Percentiles rank a stretch among this genome's conserved stretches.
Evolutionary conservation across 371 early-diverging fungal species (phyloP).

Genomic region (Furculomyces boomerangus): DNA sequence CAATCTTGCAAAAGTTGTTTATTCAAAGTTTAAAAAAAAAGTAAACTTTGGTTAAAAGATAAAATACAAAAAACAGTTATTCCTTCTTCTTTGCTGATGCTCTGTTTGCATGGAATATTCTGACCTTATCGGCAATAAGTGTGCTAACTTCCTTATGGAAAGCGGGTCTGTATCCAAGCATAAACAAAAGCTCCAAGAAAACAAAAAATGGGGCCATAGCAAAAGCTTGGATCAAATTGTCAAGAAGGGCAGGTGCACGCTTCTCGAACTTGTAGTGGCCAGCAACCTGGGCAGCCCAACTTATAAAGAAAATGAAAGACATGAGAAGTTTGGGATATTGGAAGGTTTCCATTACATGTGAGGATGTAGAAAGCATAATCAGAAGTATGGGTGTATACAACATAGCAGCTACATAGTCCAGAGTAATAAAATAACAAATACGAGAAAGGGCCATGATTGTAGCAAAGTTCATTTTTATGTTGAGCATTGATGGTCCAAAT

Average conservation of each 20-base stretch:
- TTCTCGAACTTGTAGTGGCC: constrained; percentile 76
- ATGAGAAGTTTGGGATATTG: constrained; percentile 34
- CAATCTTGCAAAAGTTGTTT: too few species aligned
- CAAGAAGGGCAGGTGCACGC: constrained; percentile 73
- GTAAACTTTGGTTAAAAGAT: background rate
- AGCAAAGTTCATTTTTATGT: constrained; percentile 26
- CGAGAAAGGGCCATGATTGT: constrained; percentile 35
- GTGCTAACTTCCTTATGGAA: constrained; percentile 40
- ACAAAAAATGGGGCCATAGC: constrained; percentile 92
- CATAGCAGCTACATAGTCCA: constrained; percentile 56
- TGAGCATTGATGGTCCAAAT: background rate
- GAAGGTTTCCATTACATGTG: constrained; percentile 27
- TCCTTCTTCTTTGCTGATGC: background rate
- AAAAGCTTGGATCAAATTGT: constrained; percentile 63
- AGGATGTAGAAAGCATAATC: constrained; percentile 35
- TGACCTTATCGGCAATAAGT: constrained; percentile 25
- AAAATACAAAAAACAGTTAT: background rate
- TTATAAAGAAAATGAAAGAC: constrained; percentile 34
- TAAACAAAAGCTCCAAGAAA: constrained; percentile 73
- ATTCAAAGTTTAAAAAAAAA: too few species aligned
- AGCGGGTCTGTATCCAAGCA: constrained; percentile 59
- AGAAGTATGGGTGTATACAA: constrained; percentile 41
- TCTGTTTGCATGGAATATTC: background rate
- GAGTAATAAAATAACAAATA: constrained; percentile 47
- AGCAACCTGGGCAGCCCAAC: constrained; percentile 81